Base-by-base conservation (phyloP, 2,329 filamentous ascomycete species). In the Atkinsonella texensis region DNA sequence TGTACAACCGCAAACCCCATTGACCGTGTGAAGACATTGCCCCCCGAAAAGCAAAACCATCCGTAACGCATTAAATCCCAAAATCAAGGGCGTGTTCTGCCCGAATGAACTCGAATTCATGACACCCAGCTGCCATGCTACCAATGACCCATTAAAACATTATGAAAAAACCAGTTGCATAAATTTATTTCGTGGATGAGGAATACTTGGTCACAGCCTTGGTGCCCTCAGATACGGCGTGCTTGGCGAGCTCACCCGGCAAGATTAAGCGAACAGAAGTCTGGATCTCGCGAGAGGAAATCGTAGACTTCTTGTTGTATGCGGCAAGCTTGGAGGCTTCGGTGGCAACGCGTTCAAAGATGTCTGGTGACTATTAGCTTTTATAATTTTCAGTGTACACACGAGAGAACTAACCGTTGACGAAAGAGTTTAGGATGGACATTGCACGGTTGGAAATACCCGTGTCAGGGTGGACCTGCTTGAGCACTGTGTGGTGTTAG, bases 201-300 rank as follows among this genome's bases (percentile, higher is more conserved):
- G 91, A 97, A 83, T 97, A 98, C 85, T 98, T 98, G 81, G 93
- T 98, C 64, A 98, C 93, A 53, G 93, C 93, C 88, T 98, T 98
- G 72, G 93, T 98, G 69, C 93, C 93, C 79, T 98, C 93, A 64
- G 93, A 98, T 47, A 98, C 93, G 62, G 93, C 93, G 76, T 98
- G 93, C 86, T 98, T 98, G 72, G 93, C 93, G 64, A 98, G 83
- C 78, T 98, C 93, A 77, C 93, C 93, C 46, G 93, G 93, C 51
- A 98, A 86, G 75, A 98, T 98, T 57, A 98, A 84, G 62, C 93
- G 87, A 64, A 98, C 93, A 63, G 93, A 96, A 64, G 93, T 98
- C 82, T 98, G 93, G 70, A 98, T 98, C 78, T 98, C 93, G 68
- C 93, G 87, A 62, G 93, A 97, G 51, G 91, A 97, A 76, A 98